Evolutionary conservation across 768 basidiomycete genomes (phyloP).

Genomic region (Cytidiella melzeri): DNA sequence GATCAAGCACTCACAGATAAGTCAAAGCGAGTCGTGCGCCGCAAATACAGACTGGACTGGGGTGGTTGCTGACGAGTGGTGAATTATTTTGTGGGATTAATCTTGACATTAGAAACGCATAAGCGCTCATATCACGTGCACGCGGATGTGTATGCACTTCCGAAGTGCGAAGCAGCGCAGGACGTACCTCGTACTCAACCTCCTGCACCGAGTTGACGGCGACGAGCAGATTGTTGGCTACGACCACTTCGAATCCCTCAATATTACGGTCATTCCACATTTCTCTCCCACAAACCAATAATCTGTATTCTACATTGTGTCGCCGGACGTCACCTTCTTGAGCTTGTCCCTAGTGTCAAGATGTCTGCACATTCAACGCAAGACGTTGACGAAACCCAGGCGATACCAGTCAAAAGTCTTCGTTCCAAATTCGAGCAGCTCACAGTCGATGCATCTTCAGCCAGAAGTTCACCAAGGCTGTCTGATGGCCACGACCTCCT

Average conservation of each 20-base stretch:
- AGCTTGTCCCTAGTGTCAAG: not conserved
- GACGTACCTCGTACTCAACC: too few relatives aligned
- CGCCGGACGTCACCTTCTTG: conserved; percentile 2
- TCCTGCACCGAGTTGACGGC: too few relatives aligned
- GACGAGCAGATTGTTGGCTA: too few relatives aligned
- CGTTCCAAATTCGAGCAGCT: conserved; percentile 68
- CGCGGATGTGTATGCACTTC: too few relatives aligned
- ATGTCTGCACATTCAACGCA: conserved; percentile 17
- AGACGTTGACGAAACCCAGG: conserved; percentile 46
- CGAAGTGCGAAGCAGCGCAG: too few relatives aligned
- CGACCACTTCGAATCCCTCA: not conserved
- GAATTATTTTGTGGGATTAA: too few relatives aligned
- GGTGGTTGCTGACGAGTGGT: too few relatives aligned
- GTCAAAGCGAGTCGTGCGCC: too few relatives aligned
- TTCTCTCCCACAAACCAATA: not conserved
- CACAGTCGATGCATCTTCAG: conserved; percentile 35
- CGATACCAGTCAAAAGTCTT: conserved; percentile 62
- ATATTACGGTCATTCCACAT: not conserved
- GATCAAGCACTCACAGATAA: too few relatives aligned
- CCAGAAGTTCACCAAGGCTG: conserved; percentile 12
- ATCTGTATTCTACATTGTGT: not conserved
- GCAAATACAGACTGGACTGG: too few relatives aligned
- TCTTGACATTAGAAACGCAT: too few relatives aligned
- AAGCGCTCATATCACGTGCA: too few relatives aligned
- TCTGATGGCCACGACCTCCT: conserved; percentile 12